Conservation (phyloP, 2,329 filamentous ascomycete species). For the Penicillium aurantiogriseum region DNA sequence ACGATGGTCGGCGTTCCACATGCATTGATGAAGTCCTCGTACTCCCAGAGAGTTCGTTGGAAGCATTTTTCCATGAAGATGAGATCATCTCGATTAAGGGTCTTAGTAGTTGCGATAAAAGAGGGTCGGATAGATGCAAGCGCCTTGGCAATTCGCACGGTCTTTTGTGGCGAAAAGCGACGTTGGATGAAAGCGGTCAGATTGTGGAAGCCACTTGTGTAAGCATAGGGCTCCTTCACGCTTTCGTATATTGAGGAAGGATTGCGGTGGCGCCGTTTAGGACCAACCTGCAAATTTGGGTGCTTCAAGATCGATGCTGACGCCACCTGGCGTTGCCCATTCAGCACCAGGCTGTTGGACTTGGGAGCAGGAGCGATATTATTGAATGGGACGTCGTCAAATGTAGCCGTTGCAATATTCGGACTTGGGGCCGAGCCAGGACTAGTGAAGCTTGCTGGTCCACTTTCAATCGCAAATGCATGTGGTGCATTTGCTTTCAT, state of each 20-base stretch:
- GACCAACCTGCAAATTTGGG: slow-evolving; percentile 36
- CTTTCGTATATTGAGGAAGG: slow-evolving; percentile 83
- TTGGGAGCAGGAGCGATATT: slow-evolving; percentile 24
- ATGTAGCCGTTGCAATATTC: slow-evolving; percentile 42
- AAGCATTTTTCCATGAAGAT: slow-evolving; percentile 98
- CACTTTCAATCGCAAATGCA: slow-evolving; percentile 63
- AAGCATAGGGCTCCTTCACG: slow-evolving; percentile 88
- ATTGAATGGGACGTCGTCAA: slow-evolving; percentile 40
- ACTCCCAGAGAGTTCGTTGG: slow-evolving; percentile 87
- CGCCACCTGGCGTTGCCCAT: slow-evolving; percentile 39
- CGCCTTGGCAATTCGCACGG: slow-evolving; percentile 79
- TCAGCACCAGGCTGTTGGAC: slow-evolving; percentile 30
- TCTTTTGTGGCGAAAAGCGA: slow-evolving; percentile 74
- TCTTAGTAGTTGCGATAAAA: slow-evolving; percentile 87
- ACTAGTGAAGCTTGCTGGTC: slow-evolving; percentile 55
- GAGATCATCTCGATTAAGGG: slow-evolving; percentile 82
- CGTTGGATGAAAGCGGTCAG: slow-evolving; percentile 76
- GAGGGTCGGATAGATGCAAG: slow-evolving; percentile 87
- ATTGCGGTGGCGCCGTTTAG: slow-evolving; percentile 61
- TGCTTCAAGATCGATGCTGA: slow-evolving; percentile 47
- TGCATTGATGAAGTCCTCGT: slow-evolving; percentile 86
- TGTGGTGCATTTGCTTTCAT: slow-evolving; percentile 51
- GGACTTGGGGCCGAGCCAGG: slow-evolving; percentile 59
- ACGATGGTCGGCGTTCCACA: slow-evolving; percentile 89
- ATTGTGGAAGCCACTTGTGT: slow-evolving; percentile 85